phyloP scores from a whole-genome alignment of 2,329 filamentous ascomycete genomes.

The Pseudogymnoascus sp. region DNA sequence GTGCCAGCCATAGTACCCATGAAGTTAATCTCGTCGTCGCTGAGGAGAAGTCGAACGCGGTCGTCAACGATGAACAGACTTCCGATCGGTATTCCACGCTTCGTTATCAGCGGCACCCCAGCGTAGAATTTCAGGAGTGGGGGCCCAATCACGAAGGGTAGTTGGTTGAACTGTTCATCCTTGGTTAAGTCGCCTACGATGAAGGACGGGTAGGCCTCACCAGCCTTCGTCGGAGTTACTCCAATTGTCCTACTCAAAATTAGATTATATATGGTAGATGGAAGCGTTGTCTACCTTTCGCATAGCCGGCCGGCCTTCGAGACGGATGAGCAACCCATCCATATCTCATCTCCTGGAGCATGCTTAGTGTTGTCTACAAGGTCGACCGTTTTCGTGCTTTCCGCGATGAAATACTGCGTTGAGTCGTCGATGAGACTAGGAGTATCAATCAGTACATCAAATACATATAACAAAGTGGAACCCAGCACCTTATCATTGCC shows the following conservation, averaged over 20 bases:
- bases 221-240: slow-evolving; percentile 14
- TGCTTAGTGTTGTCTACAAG: slow-evolving; percentile 22
- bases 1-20: slow-evolving; percentile 49
- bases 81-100: slow-evolving; percentile 40
- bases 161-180: slow-evolving; percentile 24
- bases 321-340: slow-evolving; percentile 23
- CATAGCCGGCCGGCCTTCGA: no score
- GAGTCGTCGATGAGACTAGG: slow-evolving; percentile 33
- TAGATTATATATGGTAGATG: no score
- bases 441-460: no score
- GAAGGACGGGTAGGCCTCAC: slow-evolving; percentile 23
- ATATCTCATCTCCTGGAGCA: slow-evolving; percentile 25
- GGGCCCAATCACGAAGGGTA: slow-evolving; percentile 22
- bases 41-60: slow-evolving; percentile 42
- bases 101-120: slow-evolving; percentile 27
- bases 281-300: no score
- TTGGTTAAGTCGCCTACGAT: slow-evolving; percentile 24
- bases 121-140: slow-evolving; percentile 26
- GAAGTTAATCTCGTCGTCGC: slow-evolving; percentile 41
- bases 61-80: slow-evolving; percentile 53
- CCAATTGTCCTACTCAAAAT: slow-evolving; percentile 1
- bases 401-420: slow-evolving; percentile 43
- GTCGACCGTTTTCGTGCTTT: slow-evolving; percentile 39
- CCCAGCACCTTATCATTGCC: no score
- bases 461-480: no score